Base-by-base conservation (phyloP, 148 eudicot species). In the Nyssa sinensis region DNA sequence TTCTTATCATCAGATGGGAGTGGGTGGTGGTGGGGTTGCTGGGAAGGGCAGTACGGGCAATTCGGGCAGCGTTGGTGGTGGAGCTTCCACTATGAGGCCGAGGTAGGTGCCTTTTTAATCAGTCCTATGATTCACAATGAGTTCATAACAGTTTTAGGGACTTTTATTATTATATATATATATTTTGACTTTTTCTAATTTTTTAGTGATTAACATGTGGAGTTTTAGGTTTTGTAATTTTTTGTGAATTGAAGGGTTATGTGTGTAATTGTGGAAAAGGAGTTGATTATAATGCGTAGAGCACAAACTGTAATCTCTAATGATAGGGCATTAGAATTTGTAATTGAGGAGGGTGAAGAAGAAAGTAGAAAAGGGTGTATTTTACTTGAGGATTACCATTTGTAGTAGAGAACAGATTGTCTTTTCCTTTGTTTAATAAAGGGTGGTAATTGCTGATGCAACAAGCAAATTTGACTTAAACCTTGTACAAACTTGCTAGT, bases 1-100 rank as follows among this genome's bases (percentile, higher is more conserved):
- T 28, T 72, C 57, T 17, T 49, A 12, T 49, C 57, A 72, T 41
- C 75, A 62, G 57, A 61, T 72, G 66, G 75, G 75, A 12, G 13
- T 72, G 8, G 63, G 73, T 5, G 71, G 58, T 0, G 35, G 60
- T 31, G 35, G 32, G n/a, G n/a, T n/a, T 31, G 67, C 9, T 17
- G 60, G 39, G 19, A 69, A 69, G 39, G 72, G 73, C 2, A 19
- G 67, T 7, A 55, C 31, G 49, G 73, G 73, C 0, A 34, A 49
- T 23, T 0, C 49, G 47, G 69, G 30, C 24, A 60, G 32, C 21
- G 28, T 24, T 32, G 67, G 75, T 55, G 67, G 67, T 21, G 75
- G 75, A 61, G 66, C 58, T 41, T 27, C 75, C 74, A 27, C 49
- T 25, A 24, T 19, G 34, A 60, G 66, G 44, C 74, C 74, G 31